Evolutionary conservation across 441 rosid genomes (phyloP), one percentile per base, ranked within the genome.

Genomic region (Adansonia rubrostipa): DNA sequence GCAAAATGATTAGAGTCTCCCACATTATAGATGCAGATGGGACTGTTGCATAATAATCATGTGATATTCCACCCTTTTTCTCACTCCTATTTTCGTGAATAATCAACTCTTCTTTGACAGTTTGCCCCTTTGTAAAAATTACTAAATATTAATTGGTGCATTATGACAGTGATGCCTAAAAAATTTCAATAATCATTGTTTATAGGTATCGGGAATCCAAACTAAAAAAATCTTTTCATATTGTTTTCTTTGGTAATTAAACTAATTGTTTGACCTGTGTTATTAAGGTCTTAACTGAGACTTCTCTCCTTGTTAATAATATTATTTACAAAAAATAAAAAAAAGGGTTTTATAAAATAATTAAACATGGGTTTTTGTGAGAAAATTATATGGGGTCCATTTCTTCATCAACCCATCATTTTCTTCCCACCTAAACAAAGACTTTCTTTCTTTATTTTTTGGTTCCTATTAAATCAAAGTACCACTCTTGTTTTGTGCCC

Each of bases 371-470:
- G 62, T 51, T 54, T 42, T 48, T 57, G 50, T 10, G 3, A 47
- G 22, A 45, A 44, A 60, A 60, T 4, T 11, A 61, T 4, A 79
- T 60, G 84, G 79, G 82, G 79, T 28, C 75, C 82, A 45, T 69
- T 67, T 9, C 53, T 79, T 69, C 76, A 74, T 84, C 82, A 81
- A 82, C 83, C 77, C 67, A 79, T 82, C 87, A 81, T 78, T 80
- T 75, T 80, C 64, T 80, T 81, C 86, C 65, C 78, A 85, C 90
- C 90, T 83, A 85, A 85, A 84, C 87, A 48, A 81, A 84, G 90
- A 87, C 90, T 87, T 87, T 85, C 61, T 74, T 3, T 8, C 33
- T 28, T 24, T 64, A 1, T 10, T 17, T 61, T 24, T 15, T 0
- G 33, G 9, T 47, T 80, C 69, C 7, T 11, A 33, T 75, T 74